Base-by-base conservation (phyloP, 2,329 filamentous ascomycete genomes). In the Ophiocordyceps camponoti-floridani region DNA sequence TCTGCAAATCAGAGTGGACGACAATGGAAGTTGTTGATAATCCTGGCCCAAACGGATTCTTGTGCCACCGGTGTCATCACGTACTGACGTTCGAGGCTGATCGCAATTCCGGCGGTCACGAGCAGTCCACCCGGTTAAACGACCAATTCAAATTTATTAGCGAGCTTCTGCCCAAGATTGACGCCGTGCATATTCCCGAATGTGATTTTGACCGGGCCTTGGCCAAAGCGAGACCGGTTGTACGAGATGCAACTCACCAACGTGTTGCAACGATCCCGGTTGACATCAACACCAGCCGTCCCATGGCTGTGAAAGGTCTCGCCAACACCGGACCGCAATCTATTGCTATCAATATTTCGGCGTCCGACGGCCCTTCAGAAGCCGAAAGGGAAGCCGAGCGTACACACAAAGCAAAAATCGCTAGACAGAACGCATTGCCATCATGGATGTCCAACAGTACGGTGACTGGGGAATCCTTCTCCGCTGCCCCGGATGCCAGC, bases 21-120 rank as follows among this genome's bases (percentile, higher is more conserved):
- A 76, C 82, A 50, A 77, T 96, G 62, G 88, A 96, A 52, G 88
- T 93, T 1, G 66, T 96, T 44, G 86, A 94, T 62, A 79, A 75
- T 47, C 70, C 79, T 38, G 78, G 82, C 43, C 69, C 71, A 1
- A 62, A 68, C 42, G 84, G 87, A 0, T 96, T 96, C 58, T 64
- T 82, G 42, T 98, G 91, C 62, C 81, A 88, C 56, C 77, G 79
- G 43, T 98, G 91, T 63, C 69, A 72, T 18, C 68, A 67, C 45
- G 62, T 75, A 2, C 69, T 93, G 23, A 69, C 74, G 0, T 76
- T 77, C 45, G 77, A 82, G 50, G 71, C 77, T 37, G 76, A 84
- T 48, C 76, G 78, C 35, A 73, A 78, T 46, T 74, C 79, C 11
- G 78, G 80, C 30, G 82, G 81, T 9, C 77, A 82, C 49, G 80